A percentile compares a stretch with the other conserved stretches of the same genome.
These are phyloP conservation scores for Penicillium nucicola DNA, from an alignment of 495 filamentous ascomycete genomes.

Conservation along the genomic window DNA sequence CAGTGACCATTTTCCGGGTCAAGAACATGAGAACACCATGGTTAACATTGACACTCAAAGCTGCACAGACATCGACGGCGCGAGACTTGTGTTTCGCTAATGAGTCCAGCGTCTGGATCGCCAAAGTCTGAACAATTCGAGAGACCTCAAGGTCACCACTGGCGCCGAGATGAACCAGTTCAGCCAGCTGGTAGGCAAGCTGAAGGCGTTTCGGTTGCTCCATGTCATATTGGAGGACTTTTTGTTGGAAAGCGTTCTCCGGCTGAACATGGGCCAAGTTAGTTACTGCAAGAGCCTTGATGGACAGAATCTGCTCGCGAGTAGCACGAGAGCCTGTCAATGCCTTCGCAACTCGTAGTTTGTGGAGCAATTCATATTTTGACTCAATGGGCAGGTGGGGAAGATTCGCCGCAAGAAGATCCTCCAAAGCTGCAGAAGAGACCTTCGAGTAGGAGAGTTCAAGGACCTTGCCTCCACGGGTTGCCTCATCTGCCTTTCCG, in stretches of 20 bases:
- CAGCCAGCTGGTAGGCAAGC: slow-evolving; percentile 85
- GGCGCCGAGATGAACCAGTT: slow-evolving; percentile 74
- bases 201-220: slow-evolving; percentile 91
- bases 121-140: slow-evolving; percentile 75
- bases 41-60: slow-evolving; percentile 88
- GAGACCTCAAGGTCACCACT: slow-evolving; percentile 66
- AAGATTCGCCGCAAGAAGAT: slow-evolving; percentile 62
- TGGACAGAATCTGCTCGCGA: slow-evolving; percentile 72
- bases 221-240: slow-evolving; percentile 79
- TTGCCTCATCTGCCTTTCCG: slow-evolving; percentile 34
- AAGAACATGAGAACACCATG: slow-evolving; percentile 96
- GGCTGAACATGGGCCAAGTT: slow-evolving; percentile 88
- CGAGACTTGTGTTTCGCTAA: slow-evolving; percentile 74
- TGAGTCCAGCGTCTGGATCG: slow-evolving; percentile 75
- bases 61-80: slow-evolving; percentile 75
- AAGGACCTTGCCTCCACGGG: slow-evolving; percentile 56
- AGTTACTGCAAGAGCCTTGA: slow-evolving; percentile 81
- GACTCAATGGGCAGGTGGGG: slow-evolving; percentile 65
- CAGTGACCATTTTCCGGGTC: slow-evolving; percentile 81
- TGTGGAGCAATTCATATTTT: slow-evolving; percentile 83
- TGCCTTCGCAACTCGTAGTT: slow-evolving; percentile 75
- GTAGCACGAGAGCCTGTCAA: slow-evolving; percentile 61
- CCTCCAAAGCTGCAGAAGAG: slow-evolving; percentile 57
- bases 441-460: slow-evolving; percentile 69
- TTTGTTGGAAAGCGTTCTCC: slow-evolving; percentile 76